A percentile compares a stretch with the other conserved stretches of the same genome.
These are phyloP conservation scores for Phyllosticta paracitricarpa DNA, from an alignment of 2,329 filamentous ascomycete genomes.

Conservation along the genomic window DNA sequence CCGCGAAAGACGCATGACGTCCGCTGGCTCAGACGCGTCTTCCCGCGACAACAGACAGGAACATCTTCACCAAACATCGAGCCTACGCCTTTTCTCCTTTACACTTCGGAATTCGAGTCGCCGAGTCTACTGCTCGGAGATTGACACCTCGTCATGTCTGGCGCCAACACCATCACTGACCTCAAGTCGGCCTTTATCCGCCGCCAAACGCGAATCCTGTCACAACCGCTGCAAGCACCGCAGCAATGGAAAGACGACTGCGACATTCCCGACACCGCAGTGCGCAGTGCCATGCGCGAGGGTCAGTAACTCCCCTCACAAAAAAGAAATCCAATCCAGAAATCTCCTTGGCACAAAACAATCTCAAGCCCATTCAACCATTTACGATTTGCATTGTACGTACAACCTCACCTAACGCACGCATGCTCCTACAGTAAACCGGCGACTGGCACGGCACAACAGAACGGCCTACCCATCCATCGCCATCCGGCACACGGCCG, in stretches of 20 bases:
- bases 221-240: constrained; percentile 48
- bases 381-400: not conserved
- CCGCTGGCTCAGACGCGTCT: constrained; percentile 3
- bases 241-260: constrained; percentile 45
- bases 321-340: no score
- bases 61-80: not conserved
- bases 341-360: not conserved
- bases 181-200: constrained; percentile 57
- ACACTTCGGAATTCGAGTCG: no score
- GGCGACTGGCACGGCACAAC: constrained; percentile 53
- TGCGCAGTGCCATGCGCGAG: constrained; percentile 43
- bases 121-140: no score
- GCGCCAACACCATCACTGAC: constrained; percentile 37
- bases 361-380: constrained; percentile 2
- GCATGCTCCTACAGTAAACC: constrained; percentile 43
- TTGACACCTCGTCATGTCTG: not conserved
- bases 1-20: not conserved
- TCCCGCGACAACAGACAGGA: not conserved
- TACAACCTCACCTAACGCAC: not conserved
- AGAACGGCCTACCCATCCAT: constrained; percentile 57
- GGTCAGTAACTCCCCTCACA: constrained; percentile 22
- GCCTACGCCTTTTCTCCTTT: not conserved
- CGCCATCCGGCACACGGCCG: constrained; percentile 60
- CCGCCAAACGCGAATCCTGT: constrained; percentile 52
- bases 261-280: constrained; percentile 34